Conservation (phyloP, 1,284 basidiomycete genomes). For the Ganoderma multipileum region DNA sequence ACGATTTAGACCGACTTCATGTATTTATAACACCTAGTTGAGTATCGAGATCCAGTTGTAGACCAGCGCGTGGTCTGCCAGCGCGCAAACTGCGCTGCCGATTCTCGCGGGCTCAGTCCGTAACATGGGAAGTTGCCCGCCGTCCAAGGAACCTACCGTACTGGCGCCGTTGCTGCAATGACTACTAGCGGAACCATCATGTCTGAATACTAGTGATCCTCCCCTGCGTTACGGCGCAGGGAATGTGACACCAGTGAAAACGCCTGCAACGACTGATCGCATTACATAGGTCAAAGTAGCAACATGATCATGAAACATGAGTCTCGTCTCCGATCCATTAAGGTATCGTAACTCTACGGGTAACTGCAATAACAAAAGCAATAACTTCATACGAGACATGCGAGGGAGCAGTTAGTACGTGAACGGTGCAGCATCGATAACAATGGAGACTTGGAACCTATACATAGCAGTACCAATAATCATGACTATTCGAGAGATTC, state of each 20-base stretch:
- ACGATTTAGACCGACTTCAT: background rate
- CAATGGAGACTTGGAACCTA: background rate
- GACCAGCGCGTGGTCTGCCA: background rate
- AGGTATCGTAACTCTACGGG: conserved; percentile 20
- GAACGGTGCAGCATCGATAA: conserved; percentile 3
- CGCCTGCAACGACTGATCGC: too few relatives aligned
- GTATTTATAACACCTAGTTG: conserved; percentile 6
- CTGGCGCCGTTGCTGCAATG: background rate
- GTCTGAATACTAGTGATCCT: background rate
- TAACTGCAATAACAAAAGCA: conserved; percentile 16
- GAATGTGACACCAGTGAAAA: too few relatives aligned
- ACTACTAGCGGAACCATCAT: background rate
- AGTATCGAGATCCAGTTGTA: background rate
- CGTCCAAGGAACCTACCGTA: background rate
- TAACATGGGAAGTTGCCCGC: background rate
- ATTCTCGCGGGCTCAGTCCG: background rate
- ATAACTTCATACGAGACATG: conserved; percentile 24
- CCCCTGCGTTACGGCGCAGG: too few relatives aligned
- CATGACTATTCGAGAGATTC: conserved; percentile 37
- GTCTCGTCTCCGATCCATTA: conserved; percentile 9
- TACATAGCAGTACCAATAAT: background rate
- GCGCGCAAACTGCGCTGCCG: background rate
- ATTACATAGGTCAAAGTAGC: background rate
- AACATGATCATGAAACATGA: background rate
- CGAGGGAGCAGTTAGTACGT: conserved; percentile 8